Evolutionary conservation across 2,329 filamentous ascomycete genomes (phyloP).

Genomic region (Fusarium lateritium): DNA sequence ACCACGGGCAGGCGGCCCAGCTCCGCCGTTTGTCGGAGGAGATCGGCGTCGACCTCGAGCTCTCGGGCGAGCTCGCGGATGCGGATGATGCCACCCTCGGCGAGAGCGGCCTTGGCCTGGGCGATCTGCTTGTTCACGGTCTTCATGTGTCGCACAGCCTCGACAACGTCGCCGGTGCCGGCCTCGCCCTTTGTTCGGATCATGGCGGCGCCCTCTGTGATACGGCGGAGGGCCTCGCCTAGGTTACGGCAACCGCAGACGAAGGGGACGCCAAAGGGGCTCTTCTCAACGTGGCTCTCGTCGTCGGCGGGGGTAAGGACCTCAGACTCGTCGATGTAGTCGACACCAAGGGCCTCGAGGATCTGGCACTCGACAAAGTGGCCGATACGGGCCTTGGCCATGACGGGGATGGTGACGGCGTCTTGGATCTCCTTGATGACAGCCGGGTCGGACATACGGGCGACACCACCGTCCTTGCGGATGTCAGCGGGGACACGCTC

Average conservation of each 20-base stretch:
- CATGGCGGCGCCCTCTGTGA: slow-evolving; percentile 96
- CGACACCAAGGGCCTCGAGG: slow-evolving; percentile 92
- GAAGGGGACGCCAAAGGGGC: slow-evolving; percentile 85
- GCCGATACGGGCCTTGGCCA: slow-evolving; percentile 98
- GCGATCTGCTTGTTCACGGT: slow-evolving; percentile 88
- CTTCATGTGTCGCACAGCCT: slow-evolving; percentile 96
- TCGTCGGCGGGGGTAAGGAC: slow-evolving; percentile 96
- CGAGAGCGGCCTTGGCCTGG: slow-evolving; percentile 81
- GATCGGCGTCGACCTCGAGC: slow-evolving; percentile 81
- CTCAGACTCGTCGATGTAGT: slow-evolving; percentile 99
- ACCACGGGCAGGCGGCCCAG: slow-evolving; percentile 92
- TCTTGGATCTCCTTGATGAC: slow-evolving; percentile 97
- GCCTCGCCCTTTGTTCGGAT: slow-evolving; percentile 99
- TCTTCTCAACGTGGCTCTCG: slow-evolving; percentile 92
- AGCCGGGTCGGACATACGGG: slow-evolving; percentile 94
- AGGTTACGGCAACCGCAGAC: slow-evolving; percentile 97
- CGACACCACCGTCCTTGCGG: slow-evolving; percentile 90
- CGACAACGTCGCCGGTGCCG: slow-evolving; percentile 95
- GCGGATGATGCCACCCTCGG: slow-evolving; percentile 64
- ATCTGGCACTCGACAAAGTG: slow-evolving; percentile 99
- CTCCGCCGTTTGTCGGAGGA: slow-evolving; percentile 89
- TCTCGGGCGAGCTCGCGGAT: slow-evolving; percentile 83
- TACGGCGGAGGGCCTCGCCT: slow-evolving; percentile 90
- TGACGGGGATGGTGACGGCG: slow-evolving; percentile 96
- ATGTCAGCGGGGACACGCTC: slow-evolving; percentile 98